Conservation (phyloP, 148 eudicot genomes). For the Diospyros lotus region DNA sequence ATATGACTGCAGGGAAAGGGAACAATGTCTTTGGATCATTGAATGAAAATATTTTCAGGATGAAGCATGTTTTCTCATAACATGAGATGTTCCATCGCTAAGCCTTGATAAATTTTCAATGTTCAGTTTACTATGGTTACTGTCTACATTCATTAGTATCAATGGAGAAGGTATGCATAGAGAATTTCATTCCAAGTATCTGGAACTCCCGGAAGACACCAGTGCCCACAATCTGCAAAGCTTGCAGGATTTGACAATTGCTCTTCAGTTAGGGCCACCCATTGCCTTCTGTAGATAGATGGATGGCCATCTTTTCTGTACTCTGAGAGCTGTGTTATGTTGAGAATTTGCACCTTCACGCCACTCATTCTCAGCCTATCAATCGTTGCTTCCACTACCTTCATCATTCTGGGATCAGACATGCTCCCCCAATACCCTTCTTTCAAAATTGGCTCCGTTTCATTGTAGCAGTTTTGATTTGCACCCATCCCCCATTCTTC, state of each 20-base stretch:
- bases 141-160: neutral
- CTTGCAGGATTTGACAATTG: slow-evolving; percentile 10
- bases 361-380: slow-evolving; percentile 19
- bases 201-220: slow-evolving; percentile 37
- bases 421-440: slow-evolving; percentile 18
- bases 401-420: slow-evolving; percentile 29
- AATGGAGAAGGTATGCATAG: slow-evolving; percentile 18
- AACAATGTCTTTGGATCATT: too few relatives aligned
- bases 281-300: slow-evolving; percentile 19
- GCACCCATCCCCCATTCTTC: slow-evolving; percentile 26
- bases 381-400: slow-evolving; percentile 22
- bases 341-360: slow-evolving; percentile 17
- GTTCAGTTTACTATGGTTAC: too few relatives aligned
- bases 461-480: slow-evolving; percentile 24
- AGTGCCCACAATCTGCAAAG: slow-evolving; percentile 23
- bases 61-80: too few relatives aligned
- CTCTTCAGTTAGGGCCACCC: slow-evolving; percentile 2
- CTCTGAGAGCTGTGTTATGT: slow-evolving; percentile 35
- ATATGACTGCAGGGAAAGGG: too few relatives aligned
- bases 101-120: too few relatives aligned
- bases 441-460: slow-evolving; percentile 24
- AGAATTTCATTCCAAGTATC: slow-evolving; percentile 29
- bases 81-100: too few relatives aligned
- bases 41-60: too few relatives aligned
- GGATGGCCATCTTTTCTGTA: slow-evolving; percentile 38